Percentiles rank a stretch among this genome's conserved stretches.
Conservation (phyloP, 805 yeast species). For the Barnettozyma sucrosica region DNA sequence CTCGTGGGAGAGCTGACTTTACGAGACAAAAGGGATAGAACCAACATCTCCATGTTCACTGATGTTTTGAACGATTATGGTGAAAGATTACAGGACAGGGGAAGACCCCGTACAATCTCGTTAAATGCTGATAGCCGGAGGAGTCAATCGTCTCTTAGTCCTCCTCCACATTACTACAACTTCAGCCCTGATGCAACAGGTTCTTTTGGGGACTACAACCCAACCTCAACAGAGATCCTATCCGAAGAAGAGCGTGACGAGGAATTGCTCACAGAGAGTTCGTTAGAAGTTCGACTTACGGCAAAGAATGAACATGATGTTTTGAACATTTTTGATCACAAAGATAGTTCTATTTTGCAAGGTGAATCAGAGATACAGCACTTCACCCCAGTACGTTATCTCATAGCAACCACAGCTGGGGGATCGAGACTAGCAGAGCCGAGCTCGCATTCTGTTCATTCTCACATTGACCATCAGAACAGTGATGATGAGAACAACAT, state of each 20-base stretch:
- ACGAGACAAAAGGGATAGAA: background rate
- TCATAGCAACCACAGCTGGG: too few relatives aligned
- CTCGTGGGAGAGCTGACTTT: background rate
- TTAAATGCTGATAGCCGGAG: background rate
- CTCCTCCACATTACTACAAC: background rate
- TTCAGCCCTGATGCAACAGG: background rate
- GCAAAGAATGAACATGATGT: conserved; percentile 1
- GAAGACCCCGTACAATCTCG: background rate
- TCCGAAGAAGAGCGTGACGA: background rate
- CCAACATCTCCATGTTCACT: background rate
- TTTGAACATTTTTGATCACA: conserved; percentile 14
- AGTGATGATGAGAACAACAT: conserved; percentile 1
- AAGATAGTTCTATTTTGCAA: background rate
- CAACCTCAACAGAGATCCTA: background rate
- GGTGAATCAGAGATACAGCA: background rate
- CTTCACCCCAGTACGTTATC: background rate
- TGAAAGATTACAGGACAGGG: background rate
- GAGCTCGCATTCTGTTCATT: background rate
- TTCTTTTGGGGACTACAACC: background rate
- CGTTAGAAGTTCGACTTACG: background rate
- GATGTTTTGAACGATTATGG: background rate
- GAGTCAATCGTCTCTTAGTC: background rate
- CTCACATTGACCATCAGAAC: background rate
- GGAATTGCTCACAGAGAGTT: background rate
- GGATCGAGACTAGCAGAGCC: background rate